A percentile compares a stretch with the other conserved stretches of the same genome.
These are phyloP conservation scores for Fusarium sp. DNA, from an alignment of 2,329 filamentous ascomycete species.

Conservation along the genomic window DNA sequence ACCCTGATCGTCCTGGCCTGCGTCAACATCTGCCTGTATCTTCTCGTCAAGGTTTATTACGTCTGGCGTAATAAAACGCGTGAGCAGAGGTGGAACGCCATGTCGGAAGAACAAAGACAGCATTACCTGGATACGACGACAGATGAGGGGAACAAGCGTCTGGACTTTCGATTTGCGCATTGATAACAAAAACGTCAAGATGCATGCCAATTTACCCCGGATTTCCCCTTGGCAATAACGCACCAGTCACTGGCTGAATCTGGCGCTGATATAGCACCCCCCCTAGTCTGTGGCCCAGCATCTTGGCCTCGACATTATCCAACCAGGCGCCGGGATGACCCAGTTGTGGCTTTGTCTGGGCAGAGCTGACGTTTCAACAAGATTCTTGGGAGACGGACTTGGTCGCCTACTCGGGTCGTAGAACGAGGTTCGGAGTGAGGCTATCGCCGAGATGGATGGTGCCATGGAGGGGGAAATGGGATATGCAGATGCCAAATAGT, in stretches of 20 bases:
- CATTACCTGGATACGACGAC: slow-evolving; percentile 19
- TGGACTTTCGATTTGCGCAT: slow-evolving; percentile 28
- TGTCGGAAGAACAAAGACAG: slow-evolving; percentile 16
- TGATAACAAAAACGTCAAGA: slow-evolving; percentile 14
- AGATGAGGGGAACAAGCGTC: slow-evolving; percentile 21
- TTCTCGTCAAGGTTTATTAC: slow-evolving; percentile 54
- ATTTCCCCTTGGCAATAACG: slow-evolving; percentile 2
- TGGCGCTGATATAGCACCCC: slow-evolving; percentile 2
- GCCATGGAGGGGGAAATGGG: slow-evolving; percentile 8
- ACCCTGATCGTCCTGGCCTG: slow-evolving; percentile 39
- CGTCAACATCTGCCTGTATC: slow-evolving; percentile 52
- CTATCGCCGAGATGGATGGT: slow-evolving; percentile 30
- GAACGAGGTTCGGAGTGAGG: slow-evolving; percentile 23
- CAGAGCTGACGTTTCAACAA: background rate
- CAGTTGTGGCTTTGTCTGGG: background rate
- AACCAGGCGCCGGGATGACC: background rate
- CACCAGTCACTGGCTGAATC: background rate
- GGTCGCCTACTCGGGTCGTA: background rate
- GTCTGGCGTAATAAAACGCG: slow-evolving; percentile 50
- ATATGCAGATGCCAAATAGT: slow-evolving; percentile 24
- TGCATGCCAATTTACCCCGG: slow-evolving; percentile 11
- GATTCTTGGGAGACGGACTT: background rate
- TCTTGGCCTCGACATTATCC: background rate
- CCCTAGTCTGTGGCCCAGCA: background rate
- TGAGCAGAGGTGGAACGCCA: slow-evolving; percentile 21